phyloP scores from a whole-genome alignment of 108 stramenopile genomes.

The Cyclostephanos invisitatus region DNA sequence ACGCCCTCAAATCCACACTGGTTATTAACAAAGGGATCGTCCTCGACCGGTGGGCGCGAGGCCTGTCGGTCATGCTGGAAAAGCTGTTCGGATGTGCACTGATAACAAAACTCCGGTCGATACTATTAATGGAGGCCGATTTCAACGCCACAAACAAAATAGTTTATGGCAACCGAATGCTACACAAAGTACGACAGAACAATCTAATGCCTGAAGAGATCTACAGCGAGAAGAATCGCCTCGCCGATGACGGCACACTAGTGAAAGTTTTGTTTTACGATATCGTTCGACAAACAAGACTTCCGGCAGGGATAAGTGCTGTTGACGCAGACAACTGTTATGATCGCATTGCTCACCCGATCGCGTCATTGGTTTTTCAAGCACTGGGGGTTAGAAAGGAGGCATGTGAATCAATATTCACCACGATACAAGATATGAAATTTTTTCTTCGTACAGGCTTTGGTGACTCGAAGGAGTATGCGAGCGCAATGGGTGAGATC shows the following conservation, averaged over 20 bases:
- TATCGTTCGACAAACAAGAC: background rate
- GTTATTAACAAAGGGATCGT: background rate
- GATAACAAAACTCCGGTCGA: background rate
- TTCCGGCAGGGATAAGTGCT: background rate
- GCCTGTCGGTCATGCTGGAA: slow-evolving; percentile 1
- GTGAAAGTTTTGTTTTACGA: slow-evolving; percentile 4
- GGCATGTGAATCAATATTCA: background rate
- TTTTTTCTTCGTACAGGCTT: too few species aligned
- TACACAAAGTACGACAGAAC: slow-evolving; percentile 6
- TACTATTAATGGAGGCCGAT: background rate
- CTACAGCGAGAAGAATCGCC: slow-evolving; percentile 18
- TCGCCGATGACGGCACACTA: slow-evolving; percentile 14
- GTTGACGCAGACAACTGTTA: background rate
- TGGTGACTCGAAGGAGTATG: background rate
- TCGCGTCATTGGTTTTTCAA: slow-evolving; percentile 1
- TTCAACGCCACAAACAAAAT: slow-evolving; percentile 13
- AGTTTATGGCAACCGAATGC: slow-evolving; percentile 18
- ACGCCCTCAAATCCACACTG: background rate
- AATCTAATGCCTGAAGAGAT: slow-evolving; percentile 30
- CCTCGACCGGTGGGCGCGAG: background rate
- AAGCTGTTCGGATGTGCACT: background rate
- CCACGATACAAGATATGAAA: slow-evolving; percentile 6
- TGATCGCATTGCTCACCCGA: slow-evolving; percentile 5
- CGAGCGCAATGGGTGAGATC: background rate
- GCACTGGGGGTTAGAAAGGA: background rate